phyloP scores from a whole-genome alignment of 352 stramenopile genomes.

The Nothophytophthora sp. region DNA sequence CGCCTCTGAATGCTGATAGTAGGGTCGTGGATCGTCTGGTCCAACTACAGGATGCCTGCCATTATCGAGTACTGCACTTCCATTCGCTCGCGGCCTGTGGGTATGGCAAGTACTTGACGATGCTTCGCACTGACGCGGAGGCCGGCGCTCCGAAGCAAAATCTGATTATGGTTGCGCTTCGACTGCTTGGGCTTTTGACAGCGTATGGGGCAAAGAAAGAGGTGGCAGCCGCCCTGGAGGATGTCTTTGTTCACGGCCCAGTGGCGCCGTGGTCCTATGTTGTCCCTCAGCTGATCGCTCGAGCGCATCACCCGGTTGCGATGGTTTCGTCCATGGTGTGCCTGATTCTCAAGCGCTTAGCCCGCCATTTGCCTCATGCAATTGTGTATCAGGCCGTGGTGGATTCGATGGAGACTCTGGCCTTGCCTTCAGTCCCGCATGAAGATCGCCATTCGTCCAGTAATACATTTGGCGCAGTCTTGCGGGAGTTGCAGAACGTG shows the following conservation, averaged over 20 bases:
- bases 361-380: constrained; percentile 53
- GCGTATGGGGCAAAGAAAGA: constrained; percentile 52
- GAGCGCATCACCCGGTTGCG: constrained; percentile 54
- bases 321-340: constrained; percentile 52
- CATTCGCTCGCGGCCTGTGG: constrained; percentile 39
- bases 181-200: constrained; percentile 69
- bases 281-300: constrained; percentile 75
- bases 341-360: constrained; percentile 67
- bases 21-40: constrained; percentile 28
- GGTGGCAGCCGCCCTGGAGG: constrained; percentile 40
- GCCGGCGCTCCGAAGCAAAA: constrained; percentile 20
- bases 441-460: constrained; percentile 6
- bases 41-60: constrained; percentile 35
- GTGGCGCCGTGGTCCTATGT: constrained; percentile 63
- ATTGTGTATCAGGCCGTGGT: constrained; percentile 82
- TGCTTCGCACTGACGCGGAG: constrained; percentile 7
- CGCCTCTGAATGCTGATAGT: constrained; percentile 1
- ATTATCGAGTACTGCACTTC: constrained; percentile 35
- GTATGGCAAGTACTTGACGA: constrained; percentile 41
- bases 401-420: constrained; percentile 39
- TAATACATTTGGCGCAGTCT: constrained; percentile 38
- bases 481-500: constrained; percentile 39
- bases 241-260: constrained; percentile 47
- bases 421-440: neutral
- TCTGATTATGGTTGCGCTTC: constrained; percentile 53